Base-by-base conservation (phyloP, 2,329 filamentous ascomycete species). In the Penicillium occitanis region DNA sequence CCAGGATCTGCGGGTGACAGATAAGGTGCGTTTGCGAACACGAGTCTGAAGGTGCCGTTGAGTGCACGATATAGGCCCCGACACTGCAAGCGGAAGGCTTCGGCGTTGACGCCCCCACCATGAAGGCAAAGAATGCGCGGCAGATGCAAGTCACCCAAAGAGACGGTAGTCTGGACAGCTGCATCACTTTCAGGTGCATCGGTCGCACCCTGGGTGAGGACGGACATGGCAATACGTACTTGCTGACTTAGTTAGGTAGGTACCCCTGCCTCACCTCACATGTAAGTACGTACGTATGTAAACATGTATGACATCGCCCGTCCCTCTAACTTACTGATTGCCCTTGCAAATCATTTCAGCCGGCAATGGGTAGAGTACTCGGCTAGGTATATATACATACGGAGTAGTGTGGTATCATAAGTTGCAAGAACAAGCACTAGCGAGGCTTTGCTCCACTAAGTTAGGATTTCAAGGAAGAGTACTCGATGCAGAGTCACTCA, bases 51-150 rank as follows among this genome's bases (percentile, higher is more conserved):
- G 55, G 83, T 77, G 6, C 83, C 75, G 53, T 78, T 74, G 0
- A 92, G 84, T 63, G 79, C 73, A 57, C 75, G 73, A 63, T 81
- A 79, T 6, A 87, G 76, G 5, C 80, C 80, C 68, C 91, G 90
- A 70, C 87, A 87, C 79, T 93, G 91, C 11, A 84, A 76, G 68
- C 84, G 80, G 80, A 93, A 93, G 75, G 92, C 86, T 48, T 82
- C 74, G n/a, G 84, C 88, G 72, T 90, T 92, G 69, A 89, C 87
- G 68, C 91, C 91, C 71, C 90, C 91, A 74, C 91, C 91, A 76
- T 93, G 91, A n/a, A 93, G 87, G 78, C 90, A 93, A 70, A 93
- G 88, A 70, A 93, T 87, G 67, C 90, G 88, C 2, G 90, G 90
- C 33, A 69, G 64, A 37, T 69, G 61, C 1, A 68, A 60, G 17